Evolutionary conservation across 257 asterid genomes (phyloP).

Genomic region (Osmanthus fragrans): DNA sequence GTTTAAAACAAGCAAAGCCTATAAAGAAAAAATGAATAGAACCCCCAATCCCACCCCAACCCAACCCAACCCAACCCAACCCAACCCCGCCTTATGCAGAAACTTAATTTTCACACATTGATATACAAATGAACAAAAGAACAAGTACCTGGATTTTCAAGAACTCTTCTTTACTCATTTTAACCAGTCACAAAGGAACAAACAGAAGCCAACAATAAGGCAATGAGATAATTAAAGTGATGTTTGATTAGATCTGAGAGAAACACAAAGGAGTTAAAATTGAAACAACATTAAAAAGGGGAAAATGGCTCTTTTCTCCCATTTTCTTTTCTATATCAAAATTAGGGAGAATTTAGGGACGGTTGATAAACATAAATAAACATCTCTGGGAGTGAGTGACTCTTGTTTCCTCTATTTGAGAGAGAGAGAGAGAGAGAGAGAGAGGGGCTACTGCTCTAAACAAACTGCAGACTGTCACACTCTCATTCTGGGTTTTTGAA

Average conservation of each 20-base stretch:
- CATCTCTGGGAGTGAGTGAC: constrained; percentile 26
- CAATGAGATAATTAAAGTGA: constrained; percentile 12
- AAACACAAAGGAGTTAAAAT: constrained; percentile 18
- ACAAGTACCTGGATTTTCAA: constrained; percentile 85
- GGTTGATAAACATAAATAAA: constrained; percentile 56
- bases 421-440: constrained; percentile 23
- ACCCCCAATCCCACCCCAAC: neutral
- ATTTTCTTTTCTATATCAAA: constrained; percentile 3
- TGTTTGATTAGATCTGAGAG: constrained; percentile 52
- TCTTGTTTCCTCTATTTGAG: constrained; percentile 50
- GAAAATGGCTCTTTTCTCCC: neutral
- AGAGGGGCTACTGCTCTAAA: constrained; percentile 4
- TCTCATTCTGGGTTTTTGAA: constrained; percentile 45
- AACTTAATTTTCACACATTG: neutral
- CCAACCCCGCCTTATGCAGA: neutral
- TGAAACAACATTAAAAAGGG: neutral
- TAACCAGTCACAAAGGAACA: constrained; percentile 26
- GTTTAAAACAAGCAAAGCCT: constrained; percentile 30
- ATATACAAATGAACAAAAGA: constrained; percentile 22
- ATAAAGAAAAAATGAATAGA: constrained; percentile 28
- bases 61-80: too few species aligned
- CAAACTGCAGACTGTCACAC: constrained; percentile 30
- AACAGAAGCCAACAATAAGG: constrained; percentile 18
- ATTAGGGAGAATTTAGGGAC: constrained; percentile 29
- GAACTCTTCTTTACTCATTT: constrained; percentile 94